Base-by-base conservation (phyloP, 495 filamentous ascomycete species). In the Lichenothelia convexa region DNA sequence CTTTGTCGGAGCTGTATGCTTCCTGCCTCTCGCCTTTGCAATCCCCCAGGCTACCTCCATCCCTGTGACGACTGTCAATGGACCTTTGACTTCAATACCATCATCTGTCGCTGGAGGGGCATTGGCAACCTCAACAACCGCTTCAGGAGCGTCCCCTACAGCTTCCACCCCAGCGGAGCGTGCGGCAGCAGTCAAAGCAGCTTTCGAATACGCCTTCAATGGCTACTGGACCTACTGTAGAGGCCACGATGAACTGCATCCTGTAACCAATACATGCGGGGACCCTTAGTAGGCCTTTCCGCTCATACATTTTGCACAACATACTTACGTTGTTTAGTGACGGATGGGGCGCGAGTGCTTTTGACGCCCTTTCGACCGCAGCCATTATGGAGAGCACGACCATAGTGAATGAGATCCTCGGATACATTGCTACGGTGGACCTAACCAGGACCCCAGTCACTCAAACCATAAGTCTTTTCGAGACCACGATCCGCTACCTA, bases 401-500 rank as follows among this genome's bases (percentile, higher is more conserved):
- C 24, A 70, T 78, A 21, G 71, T 89, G 22, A 59, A 68, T 15
- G 58, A 70, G 21, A 83, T 89, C 32, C 47, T 91, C 3, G 61
- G 78, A 15, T 75, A 71, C 50, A 67, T 93, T 30, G 58, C 66
- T 0, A 62, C 51, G 0, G 70, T 91, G 43, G 61, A 93, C 55
- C 92, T 80, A 42, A 64, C 64, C 34, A 60, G 56, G 15, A 34
- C n/a, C 2, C n/a, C n/a, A n/a, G 19, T 36, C 8, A 30, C 33
- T 13, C 20, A 53, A 5, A 9, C 24, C 1, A 71, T 91, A 41
- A 84, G 75, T 39, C 57, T 93, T 20, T 93, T 93, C 41, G 83
- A 93, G 57, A 93, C 83, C 2, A 91, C 81, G 2, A 93, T 93
- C 47, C 76, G 83, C 3, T 93, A 91, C 45, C 59, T 92, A 3